Evolutionary conservation across 192 early-diverging fungal species (phyloP), one percentile per base, ranked within the genome.

Genomic region (Dissophora globulifera): DNA sequence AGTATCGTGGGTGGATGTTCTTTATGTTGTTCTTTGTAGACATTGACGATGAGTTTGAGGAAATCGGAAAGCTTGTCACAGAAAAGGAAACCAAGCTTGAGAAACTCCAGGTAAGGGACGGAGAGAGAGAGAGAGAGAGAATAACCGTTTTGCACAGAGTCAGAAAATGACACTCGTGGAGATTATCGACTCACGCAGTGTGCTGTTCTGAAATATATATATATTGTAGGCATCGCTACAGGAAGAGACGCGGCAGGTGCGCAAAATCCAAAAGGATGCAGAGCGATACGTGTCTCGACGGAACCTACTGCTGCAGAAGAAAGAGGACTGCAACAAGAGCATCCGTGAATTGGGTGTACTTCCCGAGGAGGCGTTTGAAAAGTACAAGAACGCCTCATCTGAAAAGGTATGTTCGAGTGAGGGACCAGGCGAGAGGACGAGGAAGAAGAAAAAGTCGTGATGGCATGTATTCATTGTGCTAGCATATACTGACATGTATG

Each of bases 311-410:
- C 48, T 92, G 41, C 87, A 92, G 52, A 91, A 91, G 78, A 98
- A 96, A 79, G 94, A 96, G 54, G 92, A 95, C 69, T 92, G 89
- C 68, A 87, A 81, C 43, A 82, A 87, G 54, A 93, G 92, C 61
- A 94, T 98, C 65, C 92, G 96, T 32, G 96, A 99, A 19, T 85
- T 99, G 11, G 97, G 97, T 62, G 94, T 96, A 25, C 82, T 97
- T 46, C 97, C 96, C 6, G 95, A 97, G 17, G 97, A 96, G 46
- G 93, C 94, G 0, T 93, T 94, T 71, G 88, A 93, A 41, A 92
- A 86, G 63, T 89, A 85, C 84, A 64, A 79, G 45, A 80, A 68
- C 19, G 46, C 60, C 5, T 58, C 69, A 31, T 78, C 83, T 19
- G 79, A 85, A 26, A 85, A 72, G 81, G 89, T 89, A 66, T n/a